Evolutionary conservation across 768 basidiomycete species (phyloP).

Genomic region (Amanita exitialis): DNA sequence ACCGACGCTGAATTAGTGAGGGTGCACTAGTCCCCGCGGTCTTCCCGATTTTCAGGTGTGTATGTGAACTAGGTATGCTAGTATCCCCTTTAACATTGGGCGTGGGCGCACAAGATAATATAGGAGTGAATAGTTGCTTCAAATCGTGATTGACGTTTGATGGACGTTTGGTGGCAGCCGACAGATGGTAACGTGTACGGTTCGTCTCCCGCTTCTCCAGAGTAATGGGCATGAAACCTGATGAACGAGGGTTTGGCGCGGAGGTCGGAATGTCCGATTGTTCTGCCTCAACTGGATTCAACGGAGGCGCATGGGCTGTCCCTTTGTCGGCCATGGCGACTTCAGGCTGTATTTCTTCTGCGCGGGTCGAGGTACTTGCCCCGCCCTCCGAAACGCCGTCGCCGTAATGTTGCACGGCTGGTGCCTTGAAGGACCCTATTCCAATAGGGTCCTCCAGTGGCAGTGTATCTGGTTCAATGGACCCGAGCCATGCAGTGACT

Average conservation of each 20-base stretch:
- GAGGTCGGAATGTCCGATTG: constrained; percentile 17
- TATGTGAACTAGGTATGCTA: neutral
- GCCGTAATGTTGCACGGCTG: neutral
- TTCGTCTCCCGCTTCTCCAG: constrained; percentile 34
- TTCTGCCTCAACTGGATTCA: neutral
- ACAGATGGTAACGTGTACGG: neutral
- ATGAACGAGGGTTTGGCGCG: constrained; percentile 62
- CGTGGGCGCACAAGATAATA: neutral
- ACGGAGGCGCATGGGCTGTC: neutral
- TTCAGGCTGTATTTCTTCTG: neutral
- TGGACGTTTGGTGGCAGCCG: constrained; percentile 6
- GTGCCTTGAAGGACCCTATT: too few species aligned
- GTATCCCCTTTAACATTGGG: neutral
- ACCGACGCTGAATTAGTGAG: neutral
- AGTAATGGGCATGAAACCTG: constrained; percentile 62
- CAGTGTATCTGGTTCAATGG: constrained; percentile 41
- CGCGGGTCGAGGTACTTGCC: neutral
- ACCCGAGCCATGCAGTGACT: constrained; percentile 72
- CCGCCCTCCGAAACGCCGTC: too few species aligned
- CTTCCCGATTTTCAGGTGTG: neutral
- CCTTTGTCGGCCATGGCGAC: neutral
- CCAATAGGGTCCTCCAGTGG: constrained; percentile 44
- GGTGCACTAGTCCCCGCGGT: neutral
- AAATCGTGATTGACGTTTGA: neutral
- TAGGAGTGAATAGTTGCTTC: neutral